A percentile compares a stretch with the other conserved stretches of the same genome.
These are phyloP conservation scores for Microcyclospora tardicrescens DNA, from an alignment of 2,329 filamentous ascomycete species.

Conservation along the genomic window DNA sequence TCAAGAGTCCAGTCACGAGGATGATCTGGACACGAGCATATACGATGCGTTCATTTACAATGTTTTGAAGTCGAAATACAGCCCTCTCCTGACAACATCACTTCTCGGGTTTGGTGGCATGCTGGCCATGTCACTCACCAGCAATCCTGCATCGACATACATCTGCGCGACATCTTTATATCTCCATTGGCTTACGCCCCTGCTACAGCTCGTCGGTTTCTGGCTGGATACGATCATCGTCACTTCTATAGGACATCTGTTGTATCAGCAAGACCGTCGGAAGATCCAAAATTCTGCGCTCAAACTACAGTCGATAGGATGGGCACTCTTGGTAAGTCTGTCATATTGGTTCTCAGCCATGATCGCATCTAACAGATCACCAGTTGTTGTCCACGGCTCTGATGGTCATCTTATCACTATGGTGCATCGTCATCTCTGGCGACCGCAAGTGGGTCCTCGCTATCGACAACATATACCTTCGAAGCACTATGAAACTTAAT, in stretches of 20 bases:
- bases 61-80: constrained; percentile 23
- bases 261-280: constrained; percentile 8
- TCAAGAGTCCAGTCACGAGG: constrained; percentile 1
- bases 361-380: too few relatives aligned
- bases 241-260: constrained; percentile 18
- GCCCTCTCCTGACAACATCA: constrained; percentile 27
- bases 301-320: constrained; percentile 14
- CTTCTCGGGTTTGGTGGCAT: constrained; percentile 28
- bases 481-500: constrained; percentile 21
- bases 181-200: constrained; percentile 23
- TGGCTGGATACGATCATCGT: constrained; percentile 31
- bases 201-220: constrained; percentile 26
- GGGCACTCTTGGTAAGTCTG: constrained; percentile 15
- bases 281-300: constrained; percentile 5
- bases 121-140: constrained; percentile 23
- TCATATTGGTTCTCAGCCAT: not conserved
- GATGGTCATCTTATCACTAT: constrained; percentile 22
- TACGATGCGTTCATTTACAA: constrained; percentile 21
- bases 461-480: constrained; percentile 25
- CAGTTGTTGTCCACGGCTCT: constrained; percentile 9
- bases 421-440: constrained; percentile 25
- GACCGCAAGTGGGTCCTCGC: constrained; percentile 27
- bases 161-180: constrained; percentile 34
- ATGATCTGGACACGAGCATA: constrained; percentile 14
- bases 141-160: constrained; percentile 32